A percentile compares a stretch with the other conserved stretches of the same genome.
phyloP scores from a whole-genome alignment of 31 red algal genomes.

The Odonthalia washingtoniensis region DNA sequence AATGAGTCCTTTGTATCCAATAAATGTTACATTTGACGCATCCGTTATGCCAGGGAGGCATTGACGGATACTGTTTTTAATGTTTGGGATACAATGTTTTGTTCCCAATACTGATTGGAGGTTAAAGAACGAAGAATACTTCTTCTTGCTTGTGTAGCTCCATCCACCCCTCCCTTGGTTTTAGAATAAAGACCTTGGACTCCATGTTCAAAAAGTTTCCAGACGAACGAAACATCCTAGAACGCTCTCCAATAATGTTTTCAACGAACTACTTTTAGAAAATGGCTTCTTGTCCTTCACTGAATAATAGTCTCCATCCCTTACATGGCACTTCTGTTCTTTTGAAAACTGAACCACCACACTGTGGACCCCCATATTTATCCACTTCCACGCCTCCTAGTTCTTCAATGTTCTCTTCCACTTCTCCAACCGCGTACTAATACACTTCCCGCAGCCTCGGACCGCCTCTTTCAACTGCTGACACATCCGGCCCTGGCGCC shows the following conservation, averaged over 20 bases:
- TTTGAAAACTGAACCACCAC: background rate
- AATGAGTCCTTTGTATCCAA: background rate
- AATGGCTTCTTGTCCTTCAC: background rate
- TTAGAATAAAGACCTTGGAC: background rate
- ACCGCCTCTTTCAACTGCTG: no score
- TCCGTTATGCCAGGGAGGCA: conserved; percentile 26
- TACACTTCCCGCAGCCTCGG: no score
- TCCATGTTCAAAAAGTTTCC: background rate
- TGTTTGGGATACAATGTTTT: conserved; percentile 21
- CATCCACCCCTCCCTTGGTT: conserved; percentile 31
- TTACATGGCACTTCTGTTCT: background rate
- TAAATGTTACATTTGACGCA: conserved; percentile 1
- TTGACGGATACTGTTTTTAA: conserved; percentile 22
- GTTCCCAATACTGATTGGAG: conserved; percentile 28
- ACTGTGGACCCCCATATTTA: background rate
- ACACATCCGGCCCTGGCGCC: no score
- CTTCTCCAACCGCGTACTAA: background rate
- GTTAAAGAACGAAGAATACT: conserved; percentile 14
- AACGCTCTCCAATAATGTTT: no score
- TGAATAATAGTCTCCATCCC: background rate
- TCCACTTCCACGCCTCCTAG: no score
- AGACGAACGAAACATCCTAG: no score
- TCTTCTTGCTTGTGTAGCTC: conserved; percentile 4
- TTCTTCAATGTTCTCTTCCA: background rate
- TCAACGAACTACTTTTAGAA: background rate